Conservation (phyloP, 2,329 filamentous ascomycete species). For the Trichophyton rubrum region DNA sequence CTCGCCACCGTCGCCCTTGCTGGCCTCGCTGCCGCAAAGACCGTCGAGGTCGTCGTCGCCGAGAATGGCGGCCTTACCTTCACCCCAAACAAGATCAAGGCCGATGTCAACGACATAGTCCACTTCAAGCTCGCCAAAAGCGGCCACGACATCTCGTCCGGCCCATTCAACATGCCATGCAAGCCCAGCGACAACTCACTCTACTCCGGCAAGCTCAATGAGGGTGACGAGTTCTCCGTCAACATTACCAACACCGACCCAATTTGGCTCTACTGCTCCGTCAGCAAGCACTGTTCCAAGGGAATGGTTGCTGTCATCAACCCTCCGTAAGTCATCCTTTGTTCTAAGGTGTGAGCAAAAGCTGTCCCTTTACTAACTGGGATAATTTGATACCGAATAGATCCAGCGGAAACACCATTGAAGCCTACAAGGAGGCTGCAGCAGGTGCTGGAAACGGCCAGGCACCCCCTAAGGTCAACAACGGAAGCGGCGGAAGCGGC, state of each 20-base stretch:
- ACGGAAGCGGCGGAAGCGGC: background rate
- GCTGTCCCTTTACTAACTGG: background rate
- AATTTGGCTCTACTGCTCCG: constrained; percentile 42
- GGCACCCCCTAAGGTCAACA: background rate
- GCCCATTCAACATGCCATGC: constrained; percentile 12
- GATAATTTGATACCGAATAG: background rate
- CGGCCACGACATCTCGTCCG: constrained; percentile 12
- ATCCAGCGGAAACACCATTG: constrained; percentile 4
- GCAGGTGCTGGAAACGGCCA: background rate
- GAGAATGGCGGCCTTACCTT: constrained; percentile 10
- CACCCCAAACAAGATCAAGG: constrained; percentile 9
- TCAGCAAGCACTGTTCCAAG: constrained; percentile 36
- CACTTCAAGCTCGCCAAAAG: constrained; percentile 10
- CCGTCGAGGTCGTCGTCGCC: constrained; percentile 11
- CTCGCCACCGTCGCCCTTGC: constrained; percentile 8
- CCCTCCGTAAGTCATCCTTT: constrained; percentile 24
- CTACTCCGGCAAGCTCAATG: constrained; percentile 9
- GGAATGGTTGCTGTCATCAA: constrained; percentile 44
- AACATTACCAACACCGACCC: constrained; percentile 34
- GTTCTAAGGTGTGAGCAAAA: background rate
- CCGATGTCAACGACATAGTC: constrained; percentile 10
- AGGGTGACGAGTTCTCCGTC: constrained; percentile 30
- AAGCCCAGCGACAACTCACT: background rate
- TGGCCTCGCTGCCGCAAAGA: constrained; percentile 7
- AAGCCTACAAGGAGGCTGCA: background rate